Evolutionary conservation across 768 basidiomycete genomes (phyloP).

Genomic region (Termitomyces sp.): DNA sequence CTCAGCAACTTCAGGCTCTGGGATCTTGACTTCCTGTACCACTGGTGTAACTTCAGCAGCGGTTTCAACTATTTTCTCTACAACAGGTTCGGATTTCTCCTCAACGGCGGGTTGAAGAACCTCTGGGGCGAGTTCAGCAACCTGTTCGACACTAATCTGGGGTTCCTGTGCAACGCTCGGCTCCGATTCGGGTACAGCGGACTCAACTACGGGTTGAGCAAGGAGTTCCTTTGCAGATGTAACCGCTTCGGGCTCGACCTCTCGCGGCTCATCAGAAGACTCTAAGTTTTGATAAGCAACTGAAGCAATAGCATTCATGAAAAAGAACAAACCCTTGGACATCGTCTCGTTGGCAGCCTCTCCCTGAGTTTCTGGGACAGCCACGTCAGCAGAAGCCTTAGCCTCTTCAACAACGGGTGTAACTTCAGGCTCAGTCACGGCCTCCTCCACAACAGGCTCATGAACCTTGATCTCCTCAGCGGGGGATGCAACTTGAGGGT

Average conservation of each 20-base stretch:
- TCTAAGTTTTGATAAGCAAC: neutral
- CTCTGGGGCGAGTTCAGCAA: slow-evolving; percentile 6
- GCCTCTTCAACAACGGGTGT: neutral
- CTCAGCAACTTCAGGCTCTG: neutral
- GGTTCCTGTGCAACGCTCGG: neutral
- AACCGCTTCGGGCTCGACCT: neutral
- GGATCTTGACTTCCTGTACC: neutral
- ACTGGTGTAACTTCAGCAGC: neutral
- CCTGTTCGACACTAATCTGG: neutral
- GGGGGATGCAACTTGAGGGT: neutral
- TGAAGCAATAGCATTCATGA: neutral
- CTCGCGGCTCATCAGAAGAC: neutral
- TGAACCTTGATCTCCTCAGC: neutral
- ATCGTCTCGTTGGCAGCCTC: neutral
- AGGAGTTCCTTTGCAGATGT: neutral
- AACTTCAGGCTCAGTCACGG: slow-evolving; percentile 10
- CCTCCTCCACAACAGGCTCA: neutral
- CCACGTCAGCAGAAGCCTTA: neutral
- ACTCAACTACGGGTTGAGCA: neutral
- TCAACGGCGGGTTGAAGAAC: slow-evolving; percentile 10
- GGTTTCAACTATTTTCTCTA: neutral
- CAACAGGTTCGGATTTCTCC: neutral
- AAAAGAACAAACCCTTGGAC: neutral
- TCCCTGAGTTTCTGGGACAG: neutral
- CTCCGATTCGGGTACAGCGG: neutral